phyloP scores from a whole-genome alignment of 495 filamentous ascomycete genomes.

The Podospora australis region DNA sequence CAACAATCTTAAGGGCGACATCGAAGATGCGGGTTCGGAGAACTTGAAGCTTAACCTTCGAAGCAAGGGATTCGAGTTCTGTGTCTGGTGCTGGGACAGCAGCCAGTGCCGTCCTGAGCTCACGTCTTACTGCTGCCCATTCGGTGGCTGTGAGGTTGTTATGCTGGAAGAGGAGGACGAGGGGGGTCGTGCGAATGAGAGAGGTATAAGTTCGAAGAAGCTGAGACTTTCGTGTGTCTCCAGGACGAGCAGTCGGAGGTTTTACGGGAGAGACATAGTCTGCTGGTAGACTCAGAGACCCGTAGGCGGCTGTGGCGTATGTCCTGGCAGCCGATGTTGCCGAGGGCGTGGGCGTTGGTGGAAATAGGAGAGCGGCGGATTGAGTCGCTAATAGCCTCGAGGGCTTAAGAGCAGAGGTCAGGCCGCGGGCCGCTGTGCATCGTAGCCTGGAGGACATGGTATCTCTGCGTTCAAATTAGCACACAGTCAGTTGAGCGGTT shows the following conservation, averaged over 20 bases:
- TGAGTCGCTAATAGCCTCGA: conserved; percentile 14
- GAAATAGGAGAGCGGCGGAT: conserved; percentile 14
- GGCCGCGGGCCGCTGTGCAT: conserved; percentile 24
- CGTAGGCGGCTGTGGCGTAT: conserved; percentile 33
- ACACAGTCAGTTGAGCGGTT: too few species aligned
- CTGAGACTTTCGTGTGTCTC: conserved; percentile 88
- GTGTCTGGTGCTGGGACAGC: conserved; percentile 40
- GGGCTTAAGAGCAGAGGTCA: conserved; percentile 16
- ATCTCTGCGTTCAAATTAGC: not conserved
- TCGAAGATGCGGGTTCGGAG: conserved; percentile 86
- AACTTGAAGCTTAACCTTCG: conserved; percentile 66
- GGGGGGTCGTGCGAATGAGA: conserved; percentile 76
- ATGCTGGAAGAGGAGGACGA: conserved; percentile 93
- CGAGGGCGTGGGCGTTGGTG: conserved; percentile 15
- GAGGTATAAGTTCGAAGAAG: conserved; percentile 91
- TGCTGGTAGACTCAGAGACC: conserved; percentile 44
- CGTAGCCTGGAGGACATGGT: conserved; percentile 29
- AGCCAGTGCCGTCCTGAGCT: conserved; percentile 61
- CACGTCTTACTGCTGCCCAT: conserved; percentile 81
- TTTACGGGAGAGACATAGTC: conserved; percentile 62
- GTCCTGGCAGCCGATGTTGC: conserved; percentile 18
- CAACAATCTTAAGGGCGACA: conserved; percentile 73
- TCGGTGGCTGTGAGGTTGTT: conserved; percentile 86
- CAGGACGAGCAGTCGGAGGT: conserved; percentile 79
- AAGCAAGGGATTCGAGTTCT: conserved; percentile 21